A percentile compares a stretch with the other conserved stretches of the same genome.
These are phyloP conservation scores for Lichtheimia ornata DNA, from an alignment of 371 early-diverging fungal genomes.

Conservation along the genomic window DNA sequence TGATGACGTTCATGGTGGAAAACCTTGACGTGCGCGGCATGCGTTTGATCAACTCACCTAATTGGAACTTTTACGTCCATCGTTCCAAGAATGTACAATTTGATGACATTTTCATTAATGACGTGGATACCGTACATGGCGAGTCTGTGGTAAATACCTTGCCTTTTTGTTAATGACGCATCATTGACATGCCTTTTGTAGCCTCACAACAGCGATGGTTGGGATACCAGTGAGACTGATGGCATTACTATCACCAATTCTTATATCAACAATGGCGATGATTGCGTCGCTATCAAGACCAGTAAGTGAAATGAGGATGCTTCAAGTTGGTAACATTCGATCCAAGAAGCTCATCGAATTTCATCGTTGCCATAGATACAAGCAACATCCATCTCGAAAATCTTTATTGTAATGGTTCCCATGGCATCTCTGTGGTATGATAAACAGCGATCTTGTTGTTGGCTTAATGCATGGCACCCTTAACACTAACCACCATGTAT, in stretches of 20 bases:
- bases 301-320: constrained; percentile 5
- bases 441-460: neutral
- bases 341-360: neutral
- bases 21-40: constrained; percentile 11
- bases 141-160: neutral
- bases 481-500: neutral
- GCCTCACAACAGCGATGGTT: constrained; percentile 26
- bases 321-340: neutral
- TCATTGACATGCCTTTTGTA: neutral
- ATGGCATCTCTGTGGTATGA: constrained; percentile 25
- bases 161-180: neutral
- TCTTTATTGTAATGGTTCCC: constrained; percentile 28
- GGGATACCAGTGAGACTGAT: constrained; percentile 16
- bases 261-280: constrained; percentile 24
- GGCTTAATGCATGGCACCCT: neutral
- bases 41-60: constrained; percentile 18
- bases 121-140: constrained; percentile 9
- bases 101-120: constrained; percentile 20
- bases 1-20: constrained; percentile 23
- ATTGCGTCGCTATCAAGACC: constrained; percentile 24
- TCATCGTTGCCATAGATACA: constrained; percentile 9
- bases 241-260: constrained; percentile 21
- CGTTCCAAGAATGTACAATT: constrained; percentile 20
- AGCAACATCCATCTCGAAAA: constrained; percentile 20
- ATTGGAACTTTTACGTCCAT: constrained; percentile 22